A percentile compares a stretch with the other conserved stretches of the same genome.
phyloP scores from a whole-genome alignment of 108 stramenopile genomes.

The Bacterosira constricta region DNA sequence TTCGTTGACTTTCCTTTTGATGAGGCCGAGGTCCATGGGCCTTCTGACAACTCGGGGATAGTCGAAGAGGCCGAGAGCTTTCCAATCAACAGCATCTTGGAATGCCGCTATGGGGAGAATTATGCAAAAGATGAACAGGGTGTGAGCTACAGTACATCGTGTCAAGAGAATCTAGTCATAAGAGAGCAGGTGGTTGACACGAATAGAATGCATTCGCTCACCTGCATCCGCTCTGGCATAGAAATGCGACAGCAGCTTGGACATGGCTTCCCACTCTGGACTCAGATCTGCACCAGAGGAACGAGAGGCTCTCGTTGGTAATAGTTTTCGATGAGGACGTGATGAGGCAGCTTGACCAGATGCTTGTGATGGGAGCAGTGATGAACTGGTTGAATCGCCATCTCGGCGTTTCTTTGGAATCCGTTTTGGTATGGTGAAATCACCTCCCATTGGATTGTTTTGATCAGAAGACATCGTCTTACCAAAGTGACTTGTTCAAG shows the following conservation, averaged over 20 bases:
- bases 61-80: conserved; percentile 88
- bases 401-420: conserved; percentile 2
- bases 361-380: neutral
- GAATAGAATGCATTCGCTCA: conserved; percentile 29
- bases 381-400: neutral
- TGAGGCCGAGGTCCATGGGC: conserved; percentile 96
- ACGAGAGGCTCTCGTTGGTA: conserved; percentile 5
- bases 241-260: conserved; percentile 69
- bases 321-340: neutral
- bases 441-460: conserved; percentile 4
- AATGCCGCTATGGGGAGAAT: conserved; percentile 79
- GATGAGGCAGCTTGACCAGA: neutral
- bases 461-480: conserved; percentile 10
- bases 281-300: neutral
- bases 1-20: conserved; percentile 76
- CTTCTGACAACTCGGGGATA: conserved; percentile 93
- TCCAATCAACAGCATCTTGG: conserved; percentile 96
- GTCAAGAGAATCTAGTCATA: too few species aligned
- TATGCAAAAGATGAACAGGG: neutral
- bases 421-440: conserved; percentile 45
- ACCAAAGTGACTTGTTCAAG: neutral
- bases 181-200: too few species aligned
- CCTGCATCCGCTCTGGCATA: conserved; percentile 75
- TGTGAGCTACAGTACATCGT: too few species aligned
- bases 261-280: conserved; percentile 57